Conservation (phyloP, 2,329 filamentous ascomycete species). For the Sporothrix humicola region DNA sequence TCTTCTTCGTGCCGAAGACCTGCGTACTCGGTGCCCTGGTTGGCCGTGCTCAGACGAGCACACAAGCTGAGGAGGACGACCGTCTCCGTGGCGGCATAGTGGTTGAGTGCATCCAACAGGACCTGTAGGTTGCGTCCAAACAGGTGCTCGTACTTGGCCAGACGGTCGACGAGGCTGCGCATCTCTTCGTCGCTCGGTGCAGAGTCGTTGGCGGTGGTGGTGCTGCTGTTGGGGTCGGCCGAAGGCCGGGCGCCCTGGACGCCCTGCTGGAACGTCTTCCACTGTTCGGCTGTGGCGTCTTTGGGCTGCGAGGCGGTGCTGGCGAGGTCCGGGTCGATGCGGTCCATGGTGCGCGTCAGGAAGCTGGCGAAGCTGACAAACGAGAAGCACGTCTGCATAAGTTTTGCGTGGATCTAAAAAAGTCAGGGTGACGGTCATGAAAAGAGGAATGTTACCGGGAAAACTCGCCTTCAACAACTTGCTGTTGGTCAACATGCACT, state of each 20-base stretch:
- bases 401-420: slow-evolving; percentile 87
- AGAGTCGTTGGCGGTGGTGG: slow-evolving; percentile 43
- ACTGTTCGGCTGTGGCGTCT: slow-evolving; percentile 66
- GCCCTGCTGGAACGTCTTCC: slow-evolving; percentile 59
- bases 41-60: slow-evolving; percentile 79
- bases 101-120: slow-evolving; percentile 90
- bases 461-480: slow-evolving; percentile 79
- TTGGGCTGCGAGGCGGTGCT: slow-evolving; percentile 61
- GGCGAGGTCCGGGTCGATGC: slow-evolving; percentile 78
- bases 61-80: slow-evolving; percentile 90
- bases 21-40: slow-evolving; percentile 72
- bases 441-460: background rate
- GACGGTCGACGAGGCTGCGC: slow-evolving; percentile 73
- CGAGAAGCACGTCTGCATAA: slow-evolving; percentile 94
- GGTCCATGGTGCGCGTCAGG: slow-evolving; percentile 81
- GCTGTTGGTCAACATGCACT: slow-evolving; percentile 98
- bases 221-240: slow-evolving; percentile 41
- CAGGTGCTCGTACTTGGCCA: slow-evolving; percentile 90
- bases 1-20: slow-evolving; percentile 63
- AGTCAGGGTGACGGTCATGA: background rate
- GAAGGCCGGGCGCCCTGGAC: slow-evolving; percentile 51
- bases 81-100: slow-evolving; percentile 96
- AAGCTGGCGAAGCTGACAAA: slow-evolving; percentile 91
- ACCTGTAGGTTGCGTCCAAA: slow-evolving; percentile 94
- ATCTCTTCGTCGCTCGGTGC: slow-evolving; percentile 47